A percentile compares a stretch with the other conserved stretches of the same genome.
These are phyloP conservation scores for Spongispora temasekensis DNA, from an alignment of 1,284 basidiomycete genomes.

Conservation along the genomic window DNA sequence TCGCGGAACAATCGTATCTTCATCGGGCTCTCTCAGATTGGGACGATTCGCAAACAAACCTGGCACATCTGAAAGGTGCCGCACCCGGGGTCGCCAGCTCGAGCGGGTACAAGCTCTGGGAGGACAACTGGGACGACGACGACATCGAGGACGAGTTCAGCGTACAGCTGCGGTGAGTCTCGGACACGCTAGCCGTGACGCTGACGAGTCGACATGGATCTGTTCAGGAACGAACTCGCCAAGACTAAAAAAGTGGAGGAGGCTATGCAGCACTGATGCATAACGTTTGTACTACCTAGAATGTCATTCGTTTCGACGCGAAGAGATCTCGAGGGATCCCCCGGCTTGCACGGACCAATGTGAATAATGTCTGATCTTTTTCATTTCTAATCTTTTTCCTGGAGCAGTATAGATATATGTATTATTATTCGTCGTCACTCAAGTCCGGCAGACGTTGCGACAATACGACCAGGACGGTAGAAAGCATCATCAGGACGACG, in stretches of 20 bases:
- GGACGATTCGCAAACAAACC: constrained; percentile 81
- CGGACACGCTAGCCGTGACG: too few species aligned
- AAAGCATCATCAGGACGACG: constrained; percentile 25
- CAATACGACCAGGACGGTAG: constrained; percentile 20
- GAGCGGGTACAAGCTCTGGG: constrained; percentile 88
- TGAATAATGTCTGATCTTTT: too few species aligned
- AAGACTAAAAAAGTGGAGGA: constrained; percentile 60
- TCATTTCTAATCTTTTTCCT: neutral
- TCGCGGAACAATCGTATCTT: too few species aligned
- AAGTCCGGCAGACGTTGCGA: constrained; percentile 24
- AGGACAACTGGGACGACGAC: constrained; percentile 99
- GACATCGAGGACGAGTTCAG: constrained; percentile 98
- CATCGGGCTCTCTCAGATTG: constrained; percentile 69
- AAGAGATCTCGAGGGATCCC: too few species aligned
- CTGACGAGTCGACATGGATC: neutral
- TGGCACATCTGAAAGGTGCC: constrained; percentile 73
- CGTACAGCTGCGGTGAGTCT: constrained; percentile 83
- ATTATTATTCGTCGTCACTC: constrained; percentile 3
- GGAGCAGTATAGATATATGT: neutral
- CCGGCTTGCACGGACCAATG: too few species aligned
- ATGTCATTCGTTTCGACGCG: too few species aligned
- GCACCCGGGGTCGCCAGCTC: constrained; percentile 72
- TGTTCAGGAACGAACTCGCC: constrained; percentile 61
- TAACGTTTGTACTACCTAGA: constrained; percentile 10
- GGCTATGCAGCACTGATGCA: constrained; percentile 58